phyloP scores from a whole-genome alignment of 495 filamentous ascomycete genomes.

The Talaromyces proteolyticus region DNA sequence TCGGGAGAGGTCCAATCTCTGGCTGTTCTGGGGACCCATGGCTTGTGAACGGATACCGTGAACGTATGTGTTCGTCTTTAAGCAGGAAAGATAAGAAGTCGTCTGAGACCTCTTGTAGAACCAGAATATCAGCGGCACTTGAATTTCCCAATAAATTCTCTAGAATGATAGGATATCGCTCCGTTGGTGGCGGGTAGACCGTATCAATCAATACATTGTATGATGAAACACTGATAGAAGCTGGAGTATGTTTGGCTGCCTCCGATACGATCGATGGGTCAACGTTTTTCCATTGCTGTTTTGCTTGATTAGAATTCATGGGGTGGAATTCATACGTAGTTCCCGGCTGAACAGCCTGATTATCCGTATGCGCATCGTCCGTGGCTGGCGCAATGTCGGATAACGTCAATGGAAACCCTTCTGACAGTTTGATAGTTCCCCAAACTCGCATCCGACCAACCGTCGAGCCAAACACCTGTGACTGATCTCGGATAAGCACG shows the following conservation, averaged over 20 bases:
- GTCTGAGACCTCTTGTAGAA: constrained; percentile 55
- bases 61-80: constrained; percentile 28
- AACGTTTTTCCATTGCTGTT: not conserved
- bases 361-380: not conserved
- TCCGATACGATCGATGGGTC: not conserved
- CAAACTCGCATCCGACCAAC: not conserved
- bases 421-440: not conserved
- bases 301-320: not conserved
- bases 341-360: not conserved
- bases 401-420: not conserved
- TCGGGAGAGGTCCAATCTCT: constrained; percentile 44
- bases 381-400: not conserved
- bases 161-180: constrained; percentile 43
- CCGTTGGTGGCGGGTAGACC: constrained; percentile 33
- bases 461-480: not conserved
- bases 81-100: constrained; percentile 48
- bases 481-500: not conserved
- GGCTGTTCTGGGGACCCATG: constrained; percentile 41
- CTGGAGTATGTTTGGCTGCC: constrained; percentile 1
- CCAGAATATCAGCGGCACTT: constrained; percentile 38
- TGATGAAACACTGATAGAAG: constrained; percentile 33
- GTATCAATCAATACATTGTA: constrained; percentile 55
- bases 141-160: constrained; percentile 29
- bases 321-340: not conserved
- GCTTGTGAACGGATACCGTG: constrained; percentile 41